These are phyloP conservation scores for Dichotomocladium elegans DNA, from an alignment of 371 early-diverging fungal species.

Conservation along the genomic window DNA sequence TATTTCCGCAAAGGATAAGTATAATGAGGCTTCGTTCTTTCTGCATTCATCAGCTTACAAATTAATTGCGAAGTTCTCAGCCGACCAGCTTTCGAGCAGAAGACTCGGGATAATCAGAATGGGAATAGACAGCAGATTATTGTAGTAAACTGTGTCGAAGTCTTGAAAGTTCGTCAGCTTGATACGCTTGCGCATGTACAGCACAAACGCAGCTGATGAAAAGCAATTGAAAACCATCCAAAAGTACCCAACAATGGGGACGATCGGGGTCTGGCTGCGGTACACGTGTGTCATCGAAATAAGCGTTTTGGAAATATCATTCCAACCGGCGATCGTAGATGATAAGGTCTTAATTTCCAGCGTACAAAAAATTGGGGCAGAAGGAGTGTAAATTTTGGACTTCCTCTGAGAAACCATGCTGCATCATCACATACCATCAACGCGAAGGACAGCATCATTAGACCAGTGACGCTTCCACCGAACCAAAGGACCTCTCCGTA, in stretches of 20 bases:
- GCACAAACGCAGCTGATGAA: slow-evolving; percentile 87
- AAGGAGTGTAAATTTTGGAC: no score
- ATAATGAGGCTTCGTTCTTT: background rate
- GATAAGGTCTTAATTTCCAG: slow-evolving; percentile 62
- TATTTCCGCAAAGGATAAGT: background rate
- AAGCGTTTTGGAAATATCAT: slow-evolving; percentile 62
- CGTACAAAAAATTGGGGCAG: background rate
- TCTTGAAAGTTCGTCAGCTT: slow-evolving; percentile 85
- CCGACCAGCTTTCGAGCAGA: slow-evolving; percentile 74
- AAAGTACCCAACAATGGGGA: slow-evolving; percentile 63
- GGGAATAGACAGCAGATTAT: slow-evolving; percentile 90
- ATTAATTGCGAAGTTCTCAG: slow-evolving; percentile 45
- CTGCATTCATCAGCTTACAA: slow-evolving; percentile 43
- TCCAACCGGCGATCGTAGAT: slow-evolving; percentile 87
- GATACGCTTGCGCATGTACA: slow-evolving; percentile 89
- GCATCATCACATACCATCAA: slow-evolving; percentile 67
- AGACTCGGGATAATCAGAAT: slow-evolving; percentile 77
- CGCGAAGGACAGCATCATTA: slow-evolving; percentile 82
- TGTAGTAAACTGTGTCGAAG: slow-evolving; percentile 97
- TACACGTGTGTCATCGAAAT: slow-evolving; percentile 26
- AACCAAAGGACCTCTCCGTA: slow-evolving; percentile 89
- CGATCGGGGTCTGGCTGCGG: slow-evolving; percentile 6
- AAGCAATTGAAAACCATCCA: slow-evolving; percentile 92
- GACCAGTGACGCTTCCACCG: slow-evolving; percentile 67
- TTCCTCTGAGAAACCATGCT: slow-evolving; percentile 1